phyloP scores from a whole-genome alignment of 148 eudicot genomes.

The Drosera capensis region DNA sequence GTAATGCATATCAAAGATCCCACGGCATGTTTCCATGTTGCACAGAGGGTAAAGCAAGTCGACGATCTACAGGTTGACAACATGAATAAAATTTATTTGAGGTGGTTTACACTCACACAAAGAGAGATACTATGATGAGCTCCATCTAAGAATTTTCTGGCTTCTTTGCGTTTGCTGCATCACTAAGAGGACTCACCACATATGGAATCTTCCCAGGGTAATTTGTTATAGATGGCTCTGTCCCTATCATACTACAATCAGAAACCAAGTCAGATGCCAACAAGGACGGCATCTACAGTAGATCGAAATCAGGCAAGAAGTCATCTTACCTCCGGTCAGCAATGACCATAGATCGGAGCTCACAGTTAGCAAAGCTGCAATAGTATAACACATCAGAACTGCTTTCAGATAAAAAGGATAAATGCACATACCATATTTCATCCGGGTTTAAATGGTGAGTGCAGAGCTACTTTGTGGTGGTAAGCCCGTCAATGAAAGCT shows the following conservation, averaged over 20 bases:
- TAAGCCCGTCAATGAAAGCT: too few relatives aligned
- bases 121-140: too few relatives aligned
- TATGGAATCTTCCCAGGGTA: constrained; percentile 67
- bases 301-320: background rate
- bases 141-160: constrained; percentile 7
- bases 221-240: constrained; percentile 37
- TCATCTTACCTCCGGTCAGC: constrained; percentile 47
- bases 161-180: constrained; percentile 22
- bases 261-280: constrained; percentile 11
- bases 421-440: too few relatives aligned
- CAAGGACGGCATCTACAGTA: background rate
- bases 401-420: too few relatives aligned
- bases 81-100: too few relatives aligned
- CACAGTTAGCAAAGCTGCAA: constrained; percentile 81
- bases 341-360: constrained; percentile 80
- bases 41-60: too few relatives aligned
- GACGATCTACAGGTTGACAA: too few relatives aligned
- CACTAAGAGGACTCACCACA: constrained; percentile 53
- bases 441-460: too few relatives aligned
- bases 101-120: too few relatives aligned
- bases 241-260: constrained; percentile 45
- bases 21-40: too few relatives aligned
- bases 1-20: too few relatives aligned
- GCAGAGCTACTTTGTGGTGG: too few relatives aligned
- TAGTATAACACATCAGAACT: constrained; percentile 1